Conservation (phyloP, 805 yeast species). For the Candida tallmaniae region DNA sequence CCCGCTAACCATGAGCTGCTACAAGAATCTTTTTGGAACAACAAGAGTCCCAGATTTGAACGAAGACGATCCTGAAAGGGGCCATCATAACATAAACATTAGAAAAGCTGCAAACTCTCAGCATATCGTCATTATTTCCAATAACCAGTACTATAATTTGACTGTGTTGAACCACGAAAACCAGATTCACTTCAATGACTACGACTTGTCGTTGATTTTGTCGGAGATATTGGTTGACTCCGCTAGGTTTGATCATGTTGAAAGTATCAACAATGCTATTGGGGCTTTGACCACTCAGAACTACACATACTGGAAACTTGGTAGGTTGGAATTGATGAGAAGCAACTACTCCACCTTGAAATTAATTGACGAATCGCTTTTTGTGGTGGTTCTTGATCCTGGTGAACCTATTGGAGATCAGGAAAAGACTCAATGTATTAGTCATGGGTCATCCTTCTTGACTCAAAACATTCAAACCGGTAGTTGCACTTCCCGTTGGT, state of each 20-base stretch:
- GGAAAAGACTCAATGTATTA: constrained; percentile 45
- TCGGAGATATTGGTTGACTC: constrained; percentile 41
- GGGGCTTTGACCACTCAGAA: constrained; percentile 55
- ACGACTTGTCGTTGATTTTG: constrained; percentile 43
- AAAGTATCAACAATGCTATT: constrained; percentile 41
- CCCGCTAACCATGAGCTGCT: constrained; percentile 66
- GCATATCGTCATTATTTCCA: constrained; percentile 47
- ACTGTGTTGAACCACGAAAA: constrained; percentile 41
- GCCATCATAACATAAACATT: constrained; percentile 27
- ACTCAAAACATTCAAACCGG: constrained; percentile 46
- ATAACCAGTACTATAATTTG: constrained; percentile 47
- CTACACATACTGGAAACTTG: constrained; percentile 44
- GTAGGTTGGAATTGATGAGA: constrained; percentile 37
- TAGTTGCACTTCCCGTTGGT: constrained; percentile 56
- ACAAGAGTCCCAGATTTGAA: constrained; percentile 43
- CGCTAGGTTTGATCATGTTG: constrained; percentile 26
- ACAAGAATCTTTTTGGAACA: constrained; percentile 63
- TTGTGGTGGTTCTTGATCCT: constrained; percentile 48
- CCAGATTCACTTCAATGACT: constrained; percentile 48
- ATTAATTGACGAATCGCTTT: constrained; percentile 45
- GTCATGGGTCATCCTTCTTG: constrained; percentile 48
- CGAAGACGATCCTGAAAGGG: constrained; percentile 8
- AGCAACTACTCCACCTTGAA: constrained; percentile 34
- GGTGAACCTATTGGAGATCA: constrained; percentile 43
- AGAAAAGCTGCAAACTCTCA: constrained; percentile 32